These are phyloP conservation scores for Capronia americana DNA, from an alignment of 2,329 filamentous ascomycete species.

Conservation along the genomic window DNA sequence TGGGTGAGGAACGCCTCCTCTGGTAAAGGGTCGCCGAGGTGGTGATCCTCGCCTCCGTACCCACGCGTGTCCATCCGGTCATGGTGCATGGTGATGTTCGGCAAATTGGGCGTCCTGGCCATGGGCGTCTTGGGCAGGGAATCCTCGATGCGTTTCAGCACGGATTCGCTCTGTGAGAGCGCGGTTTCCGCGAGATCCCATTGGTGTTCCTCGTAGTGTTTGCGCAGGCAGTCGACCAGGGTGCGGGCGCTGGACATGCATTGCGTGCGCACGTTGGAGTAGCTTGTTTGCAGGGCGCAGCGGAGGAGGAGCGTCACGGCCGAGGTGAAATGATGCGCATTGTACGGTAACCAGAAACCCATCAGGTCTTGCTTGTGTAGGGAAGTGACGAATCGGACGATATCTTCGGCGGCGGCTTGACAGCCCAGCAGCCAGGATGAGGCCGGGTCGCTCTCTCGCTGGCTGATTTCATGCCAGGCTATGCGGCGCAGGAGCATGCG, in stretches of 20 bases:
- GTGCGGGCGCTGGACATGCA: conserved; percentile 57
- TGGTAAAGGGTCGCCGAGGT: conserved; percentile 25
- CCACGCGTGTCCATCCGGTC: conserved; percentile 19
- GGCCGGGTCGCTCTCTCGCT: conserved; percentile 35
- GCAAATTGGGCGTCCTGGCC: conserved; percentile 20
- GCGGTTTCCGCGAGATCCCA: conserved; percentile 65
- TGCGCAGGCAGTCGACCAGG: conserved; percentile 55
- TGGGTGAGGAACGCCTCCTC: conserved; percentile 28
- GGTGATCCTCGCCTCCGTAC: conserved; percentile 21
- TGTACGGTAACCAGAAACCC: conserved; percentile 40
- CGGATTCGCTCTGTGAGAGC: conserved; percentile 56
- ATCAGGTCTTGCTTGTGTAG: conserved; percentile 33
- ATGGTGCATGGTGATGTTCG: conserved; percentile 14
- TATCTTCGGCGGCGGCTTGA: conserved; percentile 33
- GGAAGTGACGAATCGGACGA: conserved; percentile 51
- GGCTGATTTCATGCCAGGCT: conserved; percentile 51
- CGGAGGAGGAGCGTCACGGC: conserved; percentile 39
- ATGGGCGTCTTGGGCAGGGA: conserved; percentile 31
- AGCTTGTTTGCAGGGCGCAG: conserved; percentile 46
- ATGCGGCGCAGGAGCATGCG: conserved; percentile 57
- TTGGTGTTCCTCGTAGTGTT: conserved; percentile 57
- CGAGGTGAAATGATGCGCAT: conserved; percentile 39
- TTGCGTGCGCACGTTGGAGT: conserved; percentile 53
- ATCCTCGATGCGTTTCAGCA: conserved; percentile 45
- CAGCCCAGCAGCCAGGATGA: conserved; percentile 39